Percentiles rank a stretch among this genome's conserved stretches.
Evolutionary conservation across 164 flowering plant genomes (phyloP).

Genomic region (Piper longum): DNA sequence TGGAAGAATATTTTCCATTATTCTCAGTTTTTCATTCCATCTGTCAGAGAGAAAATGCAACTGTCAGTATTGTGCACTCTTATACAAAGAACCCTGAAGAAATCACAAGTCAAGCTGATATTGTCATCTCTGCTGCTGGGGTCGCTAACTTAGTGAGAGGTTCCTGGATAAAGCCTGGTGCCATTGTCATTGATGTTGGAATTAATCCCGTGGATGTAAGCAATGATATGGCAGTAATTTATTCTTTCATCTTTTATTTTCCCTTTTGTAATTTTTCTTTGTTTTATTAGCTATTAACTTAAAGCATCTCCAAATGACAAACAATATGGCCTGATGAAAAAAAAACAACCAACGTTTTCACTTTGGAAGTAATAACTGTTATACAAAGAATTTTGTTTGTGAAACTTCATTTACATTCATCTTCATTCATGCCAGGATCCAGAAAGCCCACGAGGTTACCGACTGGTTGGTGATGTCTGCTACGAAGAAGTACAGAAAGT

Average conservation of each 20-base stretch:
- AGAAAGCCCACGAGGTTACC: conserved; percentile 53
- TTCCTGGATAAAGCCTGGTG: conserved; percentile 94
- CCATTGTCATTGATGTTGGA: conserved; percentile 90
- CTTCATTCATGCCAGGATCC: conserved; percentile 40
- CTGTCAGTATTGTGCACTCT: conserved; percentile 73
- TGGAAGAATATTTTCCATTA: not conserved
- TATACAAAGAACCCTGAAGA: conserved; percentile 75
- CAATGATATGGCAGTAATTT: not conserved
- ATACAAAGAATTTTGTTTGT: no score
- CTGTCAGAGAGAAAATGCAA: conserved; percentile 86
- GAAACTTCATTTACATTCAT: not conserved
- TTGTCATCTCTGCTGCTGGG: conserved; percentile 78
- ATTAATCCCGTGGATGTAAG: conserved; percentile 83
- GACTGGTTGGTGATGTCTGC: conserved; percentile 90
- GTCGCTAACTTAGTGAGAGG: conserved; percentile 82
- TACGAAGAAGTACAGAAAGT: conserved; percentile 70
- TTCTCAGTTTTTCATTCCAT: not conserved
- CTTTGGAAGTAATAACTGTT: no score
- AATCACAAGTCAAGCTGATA: conserved; percentile 75
- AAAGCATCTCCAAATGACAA: no score
- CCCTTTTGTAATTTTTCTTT: not conserved
- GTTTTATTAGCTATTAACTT: no score
- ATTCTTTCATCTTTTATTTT: not conserved
- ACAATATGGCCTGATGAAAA: not conserved
- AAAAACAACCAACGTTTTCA: no score